Conservation (phyloP, 257 asterid genomes). For the Penstemon eatonii region DNA sequence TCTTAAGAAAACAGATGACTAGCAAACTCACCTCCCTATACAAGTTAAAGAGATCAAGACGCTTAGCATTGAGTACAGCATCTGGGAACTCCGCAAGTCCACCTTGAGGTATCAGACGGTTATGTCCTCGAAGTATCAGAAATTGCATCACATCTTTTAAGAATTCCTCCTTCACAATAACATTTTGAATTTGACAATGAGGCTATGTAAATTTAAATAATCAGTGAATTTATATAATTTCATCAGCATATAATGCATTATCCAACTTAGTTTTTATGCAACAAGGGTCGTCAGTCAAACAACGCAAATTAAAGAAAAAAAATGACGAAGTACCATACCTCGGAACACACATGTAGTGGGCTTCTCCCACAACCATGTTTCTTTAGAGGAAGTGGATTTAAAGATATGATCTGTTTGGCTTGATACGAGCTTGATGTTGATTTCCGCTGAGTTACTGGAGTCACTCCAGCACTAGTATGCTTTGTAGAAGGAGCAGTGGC, state of each 20-base stretch:
- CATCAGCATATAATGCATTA: background rate
- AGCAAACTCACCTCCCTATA: slow-evolving; percentile 80
- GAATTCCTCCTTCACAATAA: slow-evolving; percentile 72
- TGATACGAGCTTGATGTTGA: slow-evolving; percentile 63
- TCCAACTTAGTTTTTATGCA: too few species aligned
- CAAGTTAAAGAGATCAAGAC: slow-evolving; percentile 94
- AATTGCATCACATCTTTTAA: slow-evolving; percentile 96
- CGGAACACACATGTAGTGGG: slow-evolving; percentile 89
- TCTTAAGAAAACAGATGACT: slow-evolving; percentile 2
- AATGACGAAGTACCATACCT: slow-evolving; percentile 42
- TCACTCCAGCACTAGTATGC: slow-evolving; percentile 50
- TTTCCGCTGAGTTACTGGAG: slow-evolving; percentile 66
- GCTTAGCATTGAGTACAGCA: slow-evolving; percentile 97
- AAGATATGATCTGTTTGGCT: slow-evolving; percentile 86
- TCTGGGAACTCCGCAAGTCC: slow-evolving; percentile 98
- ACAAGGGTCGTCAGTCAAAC: too few species aligned
- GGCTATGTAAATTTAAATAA: background rate
- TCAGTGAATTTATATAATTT: background rate
- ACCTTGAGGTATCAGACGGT: slow-evolving; percentile 97
- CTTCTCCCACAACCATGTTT: slow-evolving; percentile 95
- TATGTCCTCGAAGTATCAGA: slow-evolving; percentile 92
- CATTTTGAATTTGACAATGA: background rate
- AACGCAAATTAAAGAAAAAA: background rate
- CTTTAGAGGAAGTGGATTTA: slow-evolving; percentile 95
- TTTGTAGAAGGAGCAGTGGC: slow-evolving; percentile 61